Conservation (phyloP, 2,329 filamentous ascomycete species). For the Pseudogymnoascus sp. region DNA sequence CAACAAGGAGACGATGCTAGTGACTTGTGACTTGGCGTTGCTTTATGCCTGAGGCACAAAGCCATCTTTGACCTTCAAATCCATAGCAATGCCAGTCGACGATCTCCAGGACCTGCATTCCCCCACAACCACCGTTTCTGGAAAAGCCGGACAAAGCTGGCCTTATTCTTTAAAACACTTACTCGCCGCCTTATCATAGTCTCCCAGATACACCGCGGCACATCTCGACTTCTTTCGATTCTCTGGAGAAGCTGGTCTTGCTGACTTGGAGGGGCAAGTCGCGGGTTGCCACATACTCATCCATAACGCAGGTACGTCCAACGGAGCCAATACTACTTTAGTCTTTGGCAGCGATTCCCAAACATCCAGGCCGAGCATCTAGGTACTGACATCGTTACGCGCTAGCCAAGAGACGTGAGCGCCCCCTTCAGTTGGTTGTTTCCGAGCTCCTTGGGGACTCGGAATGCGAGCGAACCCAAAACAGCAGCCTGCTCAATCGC, state of each 20-base stretch:
- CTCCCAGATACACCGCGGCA: neutral
- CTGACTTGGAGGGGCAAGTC: constrained; percentile 7
- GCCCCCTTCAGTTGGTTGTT: constrained; percentile 1
- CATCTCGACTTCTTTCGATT: neutral
- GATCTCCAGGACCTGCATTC: constrained; percentile 7
- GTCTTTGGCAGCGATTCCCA: neutral
- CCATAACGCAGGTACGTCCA: constrained; percentile 1
- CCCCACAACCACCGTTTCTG: constrained; percentile 7
- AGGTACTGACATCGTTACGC: neutral
- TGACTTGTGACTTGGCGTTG: neutral
- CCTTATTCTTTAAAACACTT: neutral
- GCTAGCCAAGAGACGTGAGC: neutral
- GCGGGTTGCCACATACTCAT: constrained; percentile 6
- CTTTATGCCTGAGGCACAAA: constrained; percentile 1
- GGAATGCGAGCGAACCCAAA: constrained; percentile 46
- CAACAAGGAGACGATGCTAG: neutral
- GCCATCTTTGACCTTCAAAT: constrained; percentile 7
- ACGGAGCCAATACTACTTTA: neutral
- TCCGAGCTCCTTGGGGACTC: constrained; percentile 14
- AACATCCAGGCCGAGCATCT: neutral
- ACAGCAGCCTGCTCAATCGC: constrained; percentile 39
- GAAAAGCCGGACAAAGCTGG: neutral
- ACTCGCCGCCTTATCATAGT: neutral
- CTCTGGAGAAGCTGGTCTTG: constrained; percentile 4
- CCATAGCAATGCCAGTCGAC: constrained; percentile 5